These are phyloP conservation scores for Phylloporus sp. DNA, from an alignment of 1,284 basidiomycete genomes.

Conservation along the genomic window DNA sequence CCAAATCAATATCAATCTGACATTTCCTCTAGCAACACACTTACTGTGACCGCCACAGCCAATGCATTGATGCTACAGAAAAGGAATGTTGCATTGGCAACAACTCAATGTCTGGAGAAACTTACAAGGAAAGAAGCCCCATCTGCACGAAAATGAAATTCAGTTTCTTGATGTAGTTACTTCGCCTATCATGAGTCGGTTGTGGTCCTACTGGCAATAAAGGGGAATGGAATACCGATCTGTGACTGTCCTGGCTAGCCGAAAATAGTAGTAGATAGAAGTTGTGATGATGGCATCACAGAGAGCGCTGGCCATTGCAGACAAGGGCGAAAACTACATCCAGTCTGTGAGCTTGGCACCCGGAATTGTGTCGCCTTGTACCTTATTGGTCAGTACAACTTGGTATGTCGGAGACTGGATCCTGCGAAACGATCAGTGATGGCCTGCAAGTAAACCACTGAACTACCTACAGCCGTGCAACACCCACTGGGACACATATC, in stretches of 20 bases:
- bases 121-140: constrained; percentile 30
- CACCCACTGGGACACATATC: constrained; percentile 11
- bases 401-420: constrained; percentile 15
- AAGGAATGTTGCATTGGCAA: not conserved
- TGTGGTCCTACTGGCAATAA: no score
- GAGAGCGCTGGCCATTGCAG: constrained; percentile 15
- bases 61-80: constrained; percentile 19
- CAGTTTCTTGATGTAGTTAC: constrained; percentile 19
- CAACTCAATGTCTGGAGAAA: constrained; percentile 4
- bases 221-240: constrained; percentile 13
- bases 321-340: constrained; percentile 9
- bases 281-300: constrained; percentile 27
- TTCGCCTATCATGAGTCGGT: not conserved
- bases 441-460: not conserved
- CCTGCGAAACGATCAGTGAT: constrained; percentile 4
- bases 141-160: constrained; percentile 28
- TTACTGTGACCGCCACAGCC: constrained; percentile 17
- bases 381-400: constrained; percentile 2
- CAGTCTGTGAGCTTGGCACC: not conserved
- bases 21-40: not conserved
- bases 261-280: constrained; percentile 28
- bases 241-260: constrained; percentile 14
- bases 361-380: not conserved
- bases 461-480: constrained; percentile 7
- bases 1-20: not conserved